Conservation (phyloP, 768 basidiomycete species). For the Cubamyces lactineus region DNA sequence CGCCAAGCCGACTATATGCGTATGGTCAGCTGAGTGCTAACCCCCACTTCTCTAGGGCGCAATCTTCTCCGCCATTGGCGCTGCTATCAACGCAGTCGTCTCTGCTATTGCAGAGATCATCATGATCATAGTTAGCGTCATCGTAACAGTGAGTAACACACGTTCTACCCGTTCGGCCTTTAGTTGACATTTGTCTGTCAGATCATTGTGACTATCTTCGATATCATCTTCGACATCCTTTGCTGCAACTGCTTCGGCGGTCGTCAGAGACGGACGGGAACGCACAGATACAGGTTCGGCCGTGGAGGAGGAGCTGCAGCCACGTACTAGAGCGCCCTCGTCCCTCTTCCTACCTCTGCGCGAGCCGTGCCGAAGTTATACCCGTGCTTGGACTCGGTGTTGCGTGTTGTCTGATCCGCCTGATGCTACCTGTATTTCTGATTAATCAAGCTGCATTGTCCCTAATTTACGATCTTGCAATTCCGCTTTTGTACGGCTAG, state of each 20-base stretch:
- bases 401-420: background rate
- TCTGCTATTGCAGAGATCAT: constrained; percentile 61
- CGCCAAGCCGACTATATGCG: background rate
- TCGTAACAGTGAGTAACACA: constrained; percentile 54
- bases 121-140: constrained; percentile 60
- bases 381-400: background rate
- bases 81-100: constrained; percentile 60
- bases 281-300: constrained; percentile 32
- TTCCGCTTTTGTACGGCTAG: too few species aligned
- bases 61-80: constrained; percentile 66
- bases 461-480: too few species aligned
- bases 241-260: constrained; percentile 44
- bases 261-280: constrained; percentile 31
- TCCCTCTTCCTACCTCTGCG: background rate
- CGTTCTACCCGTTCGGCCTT: background rate
- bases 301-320: constrained; percentile 17
- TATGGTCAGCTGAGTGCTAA: background rate
- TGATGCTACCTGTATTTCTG: background rate
- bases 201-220: constrained; percentile 68
- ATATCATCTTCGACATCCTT: constrained; percentile 55
- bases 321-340: constrained; percentile 3
- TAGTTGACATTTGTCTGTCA: constrained; percentile 30
- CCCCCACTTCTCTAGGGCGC: constrained; percentile 49
- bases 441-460: background rate
- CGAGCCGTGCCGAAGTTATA: background rate